Base-by-base conservation (phyloP, 352 stramenopile species). In the Blastocystis hominis region DNA sequence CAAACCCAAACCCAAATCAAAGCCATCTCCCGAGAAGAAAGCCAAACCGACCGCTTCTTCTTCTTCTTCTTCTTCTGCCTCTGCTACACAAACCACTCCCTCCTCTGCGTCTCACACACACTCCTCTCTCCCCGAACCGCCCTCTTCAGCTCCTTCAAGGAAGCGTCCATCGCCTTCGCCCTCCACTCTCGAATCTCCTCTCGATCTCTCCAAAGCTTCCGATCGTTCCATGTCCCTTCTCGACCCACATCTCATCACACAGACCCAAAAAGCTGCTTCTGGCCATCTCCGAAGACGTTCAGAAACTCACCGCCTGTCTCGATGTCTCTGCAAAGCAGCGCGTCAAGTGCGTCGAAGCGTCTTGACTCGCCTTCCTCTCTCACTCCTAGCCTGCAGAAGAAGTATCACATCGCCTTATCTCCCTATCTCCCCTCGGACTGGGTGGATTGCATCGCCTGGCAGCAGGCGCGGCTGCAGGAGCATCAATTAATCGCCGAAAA, bases 391-490 rank as follows among this genome's bases (percentile, higher is more conserved):
- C 46, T 78, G 10, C 42, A 40, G 3, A 34, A 40, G 2, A 78
- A 78, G 44, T 78, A 63, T 30, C 42, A 78, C 34, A 36, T n/a
- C n/a, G 44, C 42, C 5, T 30, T 78, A 4, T 44, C 15, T 9
- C 13, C 13, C 5, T 78, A 59, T 38, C 7, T 78, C 5, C 68
- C 68, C 3, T 1, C 20, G 44, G 38, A 55, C 34, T 78, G 68
- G 68, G 6, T 78, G 36, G 17, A 9, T 34, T 78, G 68, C 47
- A 3, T 78, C 17, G 68, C 68, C 34, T 55, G 42, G 24, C 68
- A 78, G 40, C 68, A 78, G 36, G 68, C 68, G 13, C 68, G 68
- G 38, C 9, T 78, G 10, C 68, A 78, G 5, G 68, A 78, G n/a
- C 68, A 78, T 62, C 7, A n/a, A 38, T 5, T 78, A 17, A n/a